Percentiles rank a stretch among this genome's conserved stretches.
These are phyloP conservation scores for Cladorrhinum samala DNA, from an alignment of 495 filamentous ascomycete genomes.

Conservation along the genomic window DNA sequence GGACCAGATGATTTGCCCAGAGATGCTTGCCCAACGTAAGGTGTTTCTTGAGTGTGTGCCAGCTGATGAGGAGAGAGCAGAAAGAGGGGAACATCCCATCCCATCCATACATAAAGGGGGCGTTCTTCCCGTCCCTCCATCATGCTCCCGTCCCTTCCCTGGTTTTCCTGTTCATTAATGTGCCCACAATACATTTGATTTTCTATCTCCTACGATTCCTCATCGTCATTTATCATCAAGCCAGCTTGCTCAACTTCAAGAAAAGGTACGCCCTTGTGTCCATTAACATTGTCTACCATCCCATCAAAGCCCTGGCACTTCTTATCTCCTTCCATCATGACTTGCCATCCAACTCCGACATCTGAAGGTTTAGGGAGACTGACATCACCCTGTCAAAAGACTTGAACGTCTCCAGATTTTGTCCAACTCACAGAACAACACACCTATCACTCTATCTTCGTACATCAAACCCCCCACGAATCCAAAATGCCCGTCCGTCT, in stretches of 20 bases:
- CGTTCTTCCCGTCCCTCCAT: constrained; percentile 15
- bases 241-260: not conserved
- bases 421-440: too few relatives aligned
- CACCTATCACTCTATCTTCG: too few relatives aligned
- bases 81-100: not conserved
- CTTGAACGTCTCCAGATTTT: too few relatives aligned
- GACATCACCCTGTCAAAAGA: not conserved
- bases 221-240: not conserved
- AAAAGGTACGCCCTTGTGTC: too few relatives aligned
- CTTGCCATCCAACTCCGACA: too few relatives aligned
- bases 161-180: not conserved
- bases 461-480: constrained; percentile 5
- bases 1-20: not conserved
- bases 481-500: constrained; percentile 43
- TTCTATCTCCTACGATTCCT: not conserved
- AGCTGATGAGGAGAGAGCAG: not conserved
- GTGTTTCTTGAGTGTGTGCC: not conserved
- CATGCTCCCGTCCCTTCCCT: constrained; percentile 7
- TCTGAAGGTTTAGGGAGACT: not conserved
- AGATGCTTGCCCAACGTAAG: not conserved
- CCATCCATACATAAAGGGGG: constrained; percentile 17
- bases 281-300: too few relatives aligned
- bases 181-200: not conserved
- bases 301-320: too few relatives aligned
- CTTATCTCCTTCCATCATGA: too few relatives aligned